Percentiles rank a stretch among this genome's conserved stretches.
These are phyloP conservation scores for Beta lomatogona DNA, from an alignment of 179 eudicot genomes.

Conservation along the genomic window DNA sequence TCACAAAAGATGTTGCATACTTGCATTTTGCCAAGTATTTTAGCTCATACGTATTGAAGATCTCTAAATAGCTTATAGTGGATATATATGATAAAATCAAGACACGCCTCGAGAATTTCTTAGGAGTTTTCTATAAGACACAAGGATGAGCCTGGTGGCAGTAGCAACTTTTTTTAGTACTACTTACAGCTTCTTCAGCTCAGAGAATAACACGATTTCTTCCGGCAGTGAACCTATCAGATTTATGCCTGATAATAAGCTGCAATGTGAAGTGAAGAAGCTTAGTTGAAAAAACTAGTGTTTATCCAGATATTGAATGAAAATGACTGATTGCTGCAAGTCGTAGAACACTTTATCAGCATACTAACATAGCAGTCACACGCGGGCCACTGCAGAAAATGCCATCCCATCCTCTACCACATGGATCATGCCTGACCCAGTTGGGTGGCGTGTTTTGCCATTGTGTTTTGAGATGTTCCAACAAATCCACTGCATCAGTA, in stretches of 20 bases:
- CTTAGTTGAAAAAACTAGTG: conserved; percentile 2
- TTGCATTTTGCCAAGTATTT: background rate
- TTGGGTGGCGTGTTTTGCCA: conserved; percentile 34
- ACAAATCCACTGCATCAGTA: conserved; percentile 8
- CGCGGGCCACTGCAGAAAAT: conserved; percentile 34
- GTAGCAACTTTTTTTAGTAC: background rate
- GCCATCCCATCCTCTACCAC: conserved; percentile 40
- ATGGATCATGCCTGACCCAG: conserved; percentile 39
- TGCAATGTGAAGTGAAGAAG: conserved; percentile 18
- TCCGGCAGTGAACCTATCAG: conserved; percentile 33
- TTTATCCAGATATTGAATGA: conserved; percentile 1
- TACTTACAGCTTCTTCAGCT: conserved; percentile 35
- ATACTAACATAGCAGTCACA: conserved; percentile 35
- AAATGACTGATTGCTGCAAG: background rate
- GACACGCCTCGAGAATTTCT: background rate
- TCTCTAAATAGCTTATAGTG: background rate
- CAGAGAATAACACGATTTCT: conserved; percentile 32
- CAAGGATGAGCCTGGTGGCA: background rate
- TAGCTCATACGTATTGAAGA: background rate
- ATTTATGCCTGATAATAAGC: conserved; percentile 30
- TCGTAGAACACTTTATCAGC: background rate
- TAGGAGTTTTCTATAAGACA: background rate
- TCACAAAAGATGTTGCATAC: background rate
- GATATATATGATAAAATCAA: background rate
- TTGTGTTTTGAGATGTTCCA: background rate